Base-by-base conservation (phyloP, 306 rosid genomes). In the Begonia peltatifolia region DNA sequence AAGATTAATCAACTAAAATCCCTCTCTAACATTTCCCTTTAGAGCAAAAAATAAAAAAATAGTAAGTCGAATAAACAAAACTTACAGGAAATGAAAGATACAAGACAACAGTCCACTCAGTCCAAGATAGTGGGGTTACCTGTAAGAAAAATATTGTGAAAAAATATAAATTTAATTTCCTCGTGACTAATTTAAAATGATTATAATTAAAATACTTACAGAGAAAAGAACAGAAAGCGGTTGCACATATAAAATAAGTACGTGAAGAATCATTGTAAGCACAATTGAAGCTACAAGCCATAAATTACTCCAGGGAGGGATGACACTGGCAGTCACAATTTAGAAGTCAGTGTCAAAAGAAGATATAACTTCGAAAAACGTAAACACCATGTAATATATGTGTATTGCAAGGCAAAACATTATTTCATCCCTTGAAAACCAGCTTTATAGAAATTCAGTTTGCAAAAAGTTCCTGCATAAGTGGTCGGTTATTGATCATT, bases 241-340 rank as follows among this genome's bases (percentile, higher is more conserved):
- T 52, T 14, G 95, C 68, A 90, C 84, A 60, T 90, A 90, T 54
- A 90, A 68, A 67, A 90, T 83, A 47, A 90, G 80, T 6, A 68
- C 35, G 68, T 90, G 97, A 68, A 90, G 94, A 61, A 85, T 71
- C 92, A 90, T 74, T 9, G 97, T 90, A 46, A 90, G 50, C 60
- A 90, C 67, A 71, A 90, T 90, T 42, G 97, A 89, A 68, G 60
- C 97, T 62, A 85, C 85, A 53, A 89, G 97, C 97, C 97, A 89
- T 66, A 82, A 42, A 61, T 89, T 89, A 76, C 97, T 89, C 95
- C 97, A 83, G 30, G 97, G 97, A 68, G 94, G 95, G 68, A 89
- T 80, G 55, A 85, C 94, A 72, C 95, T 89, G 74, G 56, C 72
- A 63, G 44, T 57, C 36, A 57, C 12, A 58, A 41, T 20, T 38